Conservation (phyloP, 208 protist genomes). For the Acanthamoeba castellanii region DNA sequence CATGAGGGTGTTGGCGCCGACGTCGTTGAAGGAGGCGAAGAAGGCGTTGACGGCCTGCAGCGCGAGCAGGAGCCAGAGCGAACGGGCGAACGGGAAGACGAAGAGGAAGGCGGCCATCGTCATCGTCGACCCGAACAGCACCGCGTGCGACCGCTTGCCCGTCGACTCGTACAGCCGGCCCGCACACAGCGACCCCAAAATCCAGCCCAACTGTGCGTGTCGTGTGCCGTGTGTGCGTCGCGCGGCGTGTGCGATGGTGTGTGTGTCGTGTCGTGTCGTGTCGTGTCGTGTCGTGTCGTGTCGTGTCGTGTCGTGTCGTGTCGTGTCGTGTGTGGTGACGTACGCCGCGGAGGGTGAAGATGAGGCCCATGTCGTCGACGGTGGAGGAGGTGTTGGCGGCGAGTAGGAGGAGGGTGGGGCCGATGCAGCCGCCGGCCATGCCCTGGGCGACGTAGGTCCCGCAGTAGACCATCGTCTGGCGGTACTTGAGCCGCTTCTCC, state of each 20-base stretch:
- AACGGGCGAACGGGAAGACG: slow-evolving; percentile 5
- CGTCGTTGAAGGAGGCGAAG: slow-evolving; percentile 30
- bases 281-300: no score
- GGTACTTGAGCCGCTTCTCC: slow-evolving; percentile 13
- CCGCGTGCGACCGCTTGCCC: neutral
- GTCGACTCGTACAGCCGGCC: slow-evolving; percentile 22
- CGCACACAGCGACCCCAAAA: neutral
- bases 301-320: no score
- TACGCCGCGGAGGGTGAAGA: slow-evolving; percentile 43
- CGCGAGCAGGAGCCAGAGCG: slow-evolving; percentile 14
- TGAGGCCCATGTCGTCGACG: slow-evolving; percentile 45
- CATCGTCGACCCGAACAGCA: neutral
- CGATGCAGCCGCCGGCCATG: slow-evolving; percentile 10
- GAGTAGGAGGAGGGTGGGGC: slow-evolving; percentile 7
- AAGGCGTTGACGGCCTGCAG: slow-evolving; percentile 34
- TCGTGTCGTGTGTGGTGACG: neutral
- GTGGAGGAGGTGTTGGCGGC: neutral
- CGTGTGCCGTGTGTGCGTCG: neutral
- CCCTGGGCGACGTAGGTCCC: slow-evolving; percentile 35
- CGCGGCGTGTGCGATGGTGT: neutral
- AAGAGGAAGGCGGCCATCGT: slow-evolving; percentile 9
- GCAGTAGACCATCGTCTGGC: slow-evolving; percentile 46
- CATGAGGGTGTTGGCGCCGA: slow-evolving; percentile 48
- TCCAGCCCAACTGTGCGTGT: neutral
- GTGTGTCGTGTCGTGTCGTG: no score